Conservation (phyloP, 495 filamentous ascomycete genomes). For the Penicilliopsis zonata region DNA sequence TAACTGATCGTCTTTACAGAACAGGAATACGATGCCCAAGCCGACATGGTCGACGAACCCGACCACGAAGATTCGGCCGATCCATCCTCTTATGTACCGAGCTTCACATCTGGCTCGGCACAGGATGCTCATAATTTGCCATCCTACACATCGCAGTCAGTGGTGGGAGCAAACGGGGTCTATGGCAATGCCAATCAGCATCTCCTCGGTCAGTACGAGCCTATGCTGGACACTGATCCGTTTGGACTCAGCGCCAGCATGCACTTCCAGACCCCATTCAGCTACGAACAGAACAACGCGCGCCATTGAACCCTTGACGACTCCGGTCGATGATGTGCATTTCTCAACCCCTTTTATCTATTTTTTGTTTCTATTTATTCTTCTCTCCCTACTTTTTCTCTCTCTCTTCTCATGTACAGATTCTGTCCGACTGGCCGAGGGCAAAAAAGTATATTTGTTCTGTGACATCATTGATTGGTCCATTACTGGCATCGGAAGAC, state of each 20-base stretch:
- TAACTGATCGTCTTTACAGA: conserved; percentile 45
- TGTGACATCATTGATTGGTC: conserved; percentile 5
- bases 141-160: conserved; percentile 25
- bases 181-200: conserved; percentile 47
- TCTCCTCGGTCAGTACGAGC: conserved; percentile 67
- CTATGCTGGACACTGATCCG: conserved; percentile 78
- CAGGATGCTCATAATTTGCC: conserved; percentile 20
- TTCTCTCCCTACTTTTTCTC: conserved; percentile 1
- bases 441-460: conserved; percentile 2
- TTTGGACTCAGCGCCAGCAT: conserved; percentile 87
- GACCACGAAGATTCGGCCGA: conserved; percentile 56
- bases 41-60: conserved; percentile 82
- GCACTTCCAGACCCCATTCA: conserved; percentile 87
- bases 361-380: too few relatives aligned
- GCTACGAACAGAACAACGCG: conserved; percentile 48
- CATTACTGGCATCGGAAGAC: conserved; percentile 7
- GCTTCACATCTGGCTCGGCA: conserved; percentile 32
- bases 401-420: conserved; percentile 1
- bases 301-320: conserved; percentile 17
- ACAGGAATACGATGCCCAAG: conserved; percentile 97
- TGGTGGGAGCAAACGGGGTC: conserved; percentile 23
- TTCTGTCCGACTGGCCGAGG: conserved; percentile 2
- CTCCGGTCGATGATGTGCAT: neutral
- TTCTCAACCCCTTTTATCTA: neutral
- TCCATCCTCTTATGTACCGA: conserved; percentile 52